Evolutionary conservation across 768 basidiomycete species (phyloP).

Genomic region (Auriscalpium vulgare): DNA sequence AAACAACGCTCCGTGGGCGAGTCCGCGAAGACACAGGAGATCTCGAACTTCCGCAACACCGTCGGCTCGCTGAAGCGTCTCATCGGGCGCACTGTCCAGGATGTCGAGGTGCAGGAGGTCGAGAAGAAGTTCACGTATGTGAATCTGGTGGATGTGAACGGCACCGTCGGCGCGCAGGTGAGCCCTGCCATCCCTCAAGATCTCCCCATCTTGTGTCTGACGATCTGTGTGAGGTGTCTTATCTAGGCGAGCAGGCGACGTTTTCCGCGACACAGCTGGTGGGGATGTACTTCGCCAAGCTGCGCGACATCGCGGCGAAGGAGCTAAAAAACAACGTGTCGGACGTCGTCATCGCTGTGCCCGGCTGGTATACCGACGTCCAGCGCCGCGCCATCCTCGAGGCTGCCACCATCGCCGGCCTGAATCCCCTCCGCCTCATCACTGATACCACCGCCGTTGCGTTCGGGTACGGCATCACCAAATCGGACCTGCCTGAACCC

Average conservation of each 20-base stretch:
- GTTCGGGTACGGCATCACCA: constrained; percentile 98
- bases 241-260: constrained; percentile 68
- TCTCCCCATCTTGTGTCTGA: constrained; percentile 10
- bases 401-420: constrained; percentile 81
- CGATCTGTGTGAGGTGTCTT: constrained; percentile 57
- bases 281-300: constrained; percentile 85
- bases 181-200: constrained; percentile 20
- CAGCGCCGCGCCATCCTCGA: constrained; percentile 88
- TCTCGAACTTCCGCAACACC: constrained; percentile 97
- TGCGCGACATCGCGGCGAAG: constrained; percentile 75
- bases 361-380: constrained; percentile 93
- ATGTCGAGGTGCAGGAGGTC: constrained; percentile 72
- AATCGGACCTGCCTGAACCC: constrained; percentile 85
- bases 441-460: constrained; percentile 96
- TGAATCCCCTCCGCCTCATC: constrained; percentile 90
- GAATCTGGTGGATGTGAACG: constrained; percentile 74
- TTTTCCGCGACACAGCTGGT: constrained; percentile 90
- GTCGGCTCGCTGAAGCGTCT: constrained; percentile 89
- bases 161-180: constrained; percentile 82
- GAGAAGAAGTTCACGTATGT: constrained; percentile 93
- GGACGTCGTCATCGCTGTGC: constrained; percentile 93
- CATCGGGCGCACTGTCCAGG: constrained; percentile 70
- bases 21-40: constrained; percentile 94
- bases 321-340: constrained; percentile 85
- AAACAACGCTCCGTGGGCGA: constrained; percentile 92